Evolutionary conservation across 2,329 filamentous ascomycete genomes (phyloP).

Genomic region (Botrytis deweyae): DNA sequence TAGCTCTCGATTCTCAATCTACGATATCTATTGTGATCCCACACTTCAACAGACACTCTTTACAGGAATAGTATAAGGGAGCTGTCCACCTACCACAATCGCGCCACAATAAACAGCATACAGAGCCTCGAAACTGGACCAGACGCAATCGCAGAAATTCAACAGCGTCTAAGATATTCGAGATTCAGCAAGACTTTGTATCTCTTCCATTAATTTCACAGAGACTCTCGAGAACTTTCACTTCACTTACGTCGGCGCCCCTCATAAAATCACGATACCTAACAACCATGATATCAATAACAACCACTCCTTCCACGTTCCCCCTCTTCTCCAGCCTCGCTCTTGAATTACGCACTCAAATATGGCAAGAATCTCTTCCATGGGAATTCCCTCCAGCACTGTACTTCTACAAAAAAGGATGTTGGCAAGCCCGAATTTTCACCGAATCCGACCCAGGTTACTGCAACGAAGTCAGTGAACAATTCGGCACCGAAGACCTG

Average conservation of each 20-base stretch:
- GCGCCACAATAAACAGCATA: background rate
- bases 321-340: background rate
- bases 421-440: slow-evolving; percentile 1
- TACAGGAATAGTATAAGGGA: background rate
- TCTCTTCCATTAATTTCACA: background rate
- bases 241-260: background rate
- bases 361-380: background rate
- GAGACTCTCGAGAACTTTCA: background rate
- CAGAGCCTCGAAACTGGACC: background rate
- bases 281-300: background rate
- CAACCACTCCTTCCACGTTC: background rate
- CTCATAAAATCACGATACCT: background rate
- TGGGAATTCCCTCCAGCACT: background rate
- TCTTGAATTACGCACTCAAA: background rate
- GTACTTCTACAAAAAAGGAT: background rate
- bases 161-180: too few relatives aligned
- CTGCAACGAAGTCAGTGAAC: background rate
- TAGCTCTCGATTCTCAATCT: background rate
- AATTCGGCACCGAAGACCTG: background rate
- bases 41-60: background rate
- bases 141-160: background rate
- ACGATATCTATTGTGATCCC: background rate
- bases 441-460: background rate
- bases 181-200: background rate
- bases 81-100: background rate